These are phyloP conservation scores for Picea engelmannii DNA, from an alignment of 83 land plant species.

Conservation along the genomic window DNA sequence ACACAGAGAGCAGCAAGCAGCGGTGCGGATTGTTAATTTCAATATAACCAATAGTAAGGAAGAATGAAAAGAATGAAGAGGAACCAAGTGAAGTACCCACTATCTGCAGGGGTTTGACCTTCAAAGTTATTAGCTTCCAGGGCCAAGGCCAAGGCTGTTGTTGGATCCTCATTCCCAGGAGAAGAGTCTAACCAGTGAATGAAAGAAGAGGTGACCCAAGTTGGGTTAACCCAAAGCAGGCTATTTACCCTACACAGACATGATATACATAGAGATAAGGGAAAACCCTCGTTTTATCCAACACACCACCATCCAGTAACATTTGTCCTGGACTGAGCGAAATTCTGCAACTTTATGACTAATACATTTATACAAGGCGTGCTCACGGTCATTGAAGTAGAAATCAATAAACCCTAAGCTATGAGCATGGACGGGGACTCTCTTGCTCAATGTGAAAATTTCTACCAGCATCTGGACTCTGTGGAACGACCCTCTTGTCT, in stretches of 20 bases:
- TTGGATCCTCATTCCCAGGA: neutral
- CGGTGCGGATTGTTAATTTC: neutral
- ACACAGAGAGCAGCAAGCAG: neutral
- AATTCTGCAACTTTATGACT: too few relatives aligned
- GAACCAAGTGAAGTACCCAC: neutral
- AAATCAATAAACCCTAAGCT: too few relatives aligned
- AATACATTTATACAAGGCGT: too few relatives aligned
- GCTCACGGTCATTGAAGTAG: too few relatives aligned
- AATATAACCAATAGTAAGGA: neutral
- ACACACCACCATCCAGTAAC: too few relatives aligned
- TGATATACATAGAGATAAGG: too few relatives aligned
- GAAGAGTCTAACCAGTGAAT: neutral
- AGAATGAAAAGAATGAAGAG: neutral
- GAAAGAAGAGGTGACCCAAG: neutral
- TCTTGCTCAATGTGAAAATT: neutral
- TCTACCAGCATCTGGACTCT: neutral
- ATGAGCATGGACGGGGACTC: neutral
- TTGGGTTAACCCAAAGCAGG: too few relatives aligned
- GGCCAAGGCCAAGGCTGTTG: too few relatives aligned
- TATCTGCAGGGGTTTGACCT: neutral
- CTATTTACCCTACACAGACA: too few relatives aligned
- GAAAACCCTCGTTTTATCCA: too few relatives aligned
- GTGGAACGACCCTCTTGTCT: conserved; percentile 24
- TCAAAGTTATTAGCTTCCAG: neutral
- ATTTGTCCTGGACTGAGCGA: too few relatives aligned